phyloP scores from a whole-genome alignment of 148 eudicot species.

The Rhododendron simsii region DNA sequence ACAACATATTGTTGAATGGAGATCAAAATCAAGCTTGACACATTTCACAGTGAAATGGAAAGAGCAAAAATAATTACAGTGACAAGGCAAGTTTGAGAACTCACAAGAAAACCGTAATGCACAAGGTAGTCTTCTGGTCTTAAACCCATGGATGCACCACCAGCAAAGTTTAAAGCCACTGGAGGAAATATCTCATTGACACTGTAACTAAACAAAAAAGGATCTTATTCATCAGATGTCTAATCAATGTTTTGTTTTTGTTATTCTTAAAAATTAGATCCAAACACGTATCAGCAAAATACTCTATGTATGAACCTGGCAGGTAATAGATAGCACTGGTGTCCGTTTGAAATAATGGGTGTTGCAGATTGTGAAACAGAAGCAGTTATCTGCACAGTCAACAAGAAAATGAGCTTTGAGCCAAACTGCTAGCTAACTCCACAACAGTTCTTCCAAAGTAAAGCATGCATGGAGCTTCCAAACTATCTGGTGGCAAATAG shows the following conservation, averaged over 20 bases:
- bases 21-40: background rate
- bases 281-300: background rate
- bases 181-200: conserved; percentile 60
- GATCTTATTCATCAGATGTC: background rate
- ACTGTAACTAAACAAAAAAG: conserved; percentile 31
- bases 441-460: background rate
- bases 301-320: conserved; percentile 38
- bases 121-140: conserved; percentile 87
- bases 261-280: background rate
- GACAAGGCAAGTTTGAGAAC: conserved; percentile 26
- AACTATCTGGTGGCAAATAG: background rate
- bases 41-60: background rate
- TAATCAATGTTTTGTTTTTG: background rate
- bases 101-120: conserved; percentile 69
- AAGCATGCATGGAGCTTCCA: background rate
- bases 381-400: conserved; percentile 56
- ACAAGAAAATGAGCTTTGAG: conserved; percentile 3
- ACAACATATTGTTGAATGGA: conserved; percentile 6
- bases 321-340: conserved; percentile 67
- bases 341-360: conserved; percentile 54
- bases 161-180: conserved; percentile 79
- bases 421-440: background rate
- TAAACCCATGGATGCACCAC: conserved; percentile 73
- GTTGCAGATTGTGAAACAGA: conserved; percentile 58
- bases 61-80: background rate